A percentile compares a stretch with the other conserved stretches of the same genome.
phyloP scores from a whole-genome alignment of 2,329 filamentous ascomycete genomes.

The Cladosporium sp. region DNA sequence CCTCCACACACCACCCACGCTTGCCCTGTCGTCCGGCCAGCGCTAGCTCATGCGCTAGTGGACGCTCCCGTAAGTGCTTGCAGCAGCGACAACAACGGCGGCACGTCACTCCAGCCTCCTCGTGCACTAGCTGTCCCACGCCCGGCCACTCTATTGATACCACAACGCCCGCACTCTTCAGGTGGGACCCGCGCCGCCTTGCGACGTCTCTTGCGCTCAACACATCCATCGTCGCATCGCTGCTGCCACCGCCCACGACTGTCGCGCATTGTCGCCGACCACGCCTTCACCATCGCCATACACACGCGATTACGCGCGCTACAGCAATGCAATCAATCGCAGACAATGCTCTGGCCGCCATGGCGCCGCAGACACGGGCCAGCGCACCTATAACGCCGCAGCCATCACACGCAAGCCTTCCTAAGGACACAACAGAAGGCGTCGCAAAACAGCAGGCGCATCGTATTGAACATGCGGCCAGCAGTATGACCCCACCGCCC shows the following conservation, averaged over 20 bases:
- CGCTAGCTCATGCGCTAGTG: neutral
- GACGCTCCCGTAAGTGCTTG: neutral
- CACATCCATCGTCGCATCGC: neutral
- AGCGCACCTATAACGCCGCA: conserved; percentile 24
- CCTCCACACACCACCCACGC: neutral
- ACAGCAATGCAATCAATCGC: neutral
- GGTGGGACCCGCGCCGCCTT: neutral
- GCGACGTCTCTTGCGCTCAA: neutral
- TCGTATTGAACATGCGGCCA: conserved; percentile 29
- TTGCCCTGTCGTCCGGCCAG: neutral
- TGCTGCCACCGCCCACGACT: neutral
- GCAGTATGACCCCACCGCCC: conserved; percentile 55
- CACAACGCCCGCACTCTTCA: neutral
- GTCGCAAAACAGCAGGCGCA: conserved; percentile 17
- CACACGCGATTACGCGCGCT: conserved; percentile 2
- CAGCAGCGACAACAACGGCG: neutral
- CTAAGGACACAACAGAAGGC: conserved; percentile 39
- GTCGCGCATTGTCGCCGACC: conserved; percentile 13
- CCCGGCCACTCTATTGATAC: neutral
- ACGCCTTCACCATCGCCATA: neutral
- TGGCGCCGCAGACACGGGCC: conserved; percentile 16
- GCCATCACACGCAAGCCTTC: conserved; percentile 31
- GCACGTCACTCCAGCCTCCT: conserved; percentile 2
- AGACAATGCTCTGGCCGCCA: conserved; percentile 3
- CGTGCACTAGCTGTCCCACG: neutral